These are phyloP conservation scores for Cryptosporidium meleagridis DNA, from an alignment of 169 alveolate genomes.

Conservation along the genomic window DNA sequence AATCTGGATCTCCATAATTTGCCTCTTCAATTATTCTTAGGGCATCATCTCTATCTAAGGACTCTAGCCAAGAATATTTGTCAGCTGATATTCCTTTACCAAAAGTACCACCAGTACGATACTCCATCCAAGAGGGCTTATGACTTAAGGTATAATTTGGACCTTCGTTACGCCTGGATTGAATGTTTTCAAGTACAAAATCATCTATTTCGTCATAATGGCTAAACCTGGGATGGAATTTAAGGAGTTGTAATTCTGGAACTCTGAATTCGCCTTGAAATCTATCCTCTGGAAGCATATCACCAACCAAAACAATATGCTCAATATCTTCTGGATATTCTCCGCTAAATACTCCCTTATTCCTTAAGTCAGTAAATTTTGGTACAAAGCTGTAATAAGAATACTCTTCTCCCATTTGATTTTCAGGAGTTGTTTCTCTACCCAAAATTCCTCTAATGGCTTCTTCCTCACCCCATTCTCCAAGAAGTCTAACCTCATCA, in stretches of 20 bases:
- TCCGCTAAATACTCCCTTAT: constrained; percentile 35
- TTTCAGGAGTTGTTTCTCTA: constrained; percentile 5
- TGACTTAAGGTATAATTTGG: background rate
- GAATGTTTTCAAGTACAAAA: constrained; percentile 41
- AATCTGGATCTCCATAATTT: constrained; percentile 24
- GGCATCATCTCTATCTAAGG: constrained; percentile 54
- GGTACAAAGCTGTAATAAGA: constrained; percentile 49
- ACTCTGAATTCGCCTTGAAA: background rate
- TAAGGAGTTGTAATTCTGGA: constrained; percentile 39
- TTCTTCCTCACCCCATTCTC: constrained; percentile 72
- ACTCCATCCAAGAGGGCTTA: constrained; percentile 27
- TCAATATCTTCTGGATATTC: constrained; percentile 70
- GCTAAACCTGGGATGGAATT: constrained; percentile 18
- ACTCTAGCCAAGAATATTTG: constrained; percentile 53
- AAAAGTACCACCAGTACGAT: background rate
- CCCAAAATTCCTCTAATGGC: constrained; percentile 38
- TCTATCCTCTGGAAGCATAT: constrained; percentile 4
- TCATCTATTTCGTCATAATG: constrained; percentile 7
- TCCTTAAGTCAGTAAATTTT: constrained; percentile 23
- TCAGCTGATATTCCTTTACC: constrained; percentile 33
- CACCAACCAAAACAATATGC: constrained; percentile 38
- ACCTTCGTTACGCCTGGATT: constrained; percentile 32
- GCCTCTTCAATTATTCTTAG: constrained; percentile 21
- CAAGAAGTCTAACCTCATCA: constrained; percentile 58
- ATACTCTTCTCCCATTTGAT: constrained; percentile 26